A percentile compares a stretch with the other conserved stretches of the same genome.
phyloP scores from a whole-genome alignment of 495 filamentous ascomycete genomes.

The Tuber melanosporum region DNA sequence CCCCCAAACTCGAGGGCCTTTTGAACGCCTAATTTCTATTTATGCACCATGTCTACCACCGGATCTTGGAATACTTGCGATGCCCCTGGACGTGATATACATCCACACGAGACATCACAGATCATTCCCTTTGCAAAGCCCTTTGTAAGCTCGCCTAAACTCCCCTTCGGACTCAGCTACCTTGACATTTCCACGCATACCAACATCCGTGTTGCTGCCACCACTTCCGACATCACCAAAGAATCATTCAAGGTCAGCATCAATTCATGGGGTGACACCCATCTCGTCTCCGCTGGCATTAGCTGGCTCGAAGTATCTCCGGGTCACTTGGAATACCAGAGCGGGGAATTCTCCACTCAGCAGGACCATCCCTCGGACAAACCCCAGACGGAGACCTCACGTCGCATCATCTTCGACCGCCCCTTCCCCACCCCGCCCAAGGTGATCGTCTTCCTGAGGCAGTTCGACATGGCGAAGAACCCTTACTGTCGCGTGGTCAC shows the following conservation, averaged over 20 bases:
- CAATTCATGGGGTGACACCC: neutral
- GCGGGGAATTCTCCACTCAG: neutral
- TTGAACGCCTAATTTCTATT: neutral
- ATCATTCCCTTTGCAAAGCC: neutral
- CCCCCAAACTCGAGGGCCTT: too few species aligned
- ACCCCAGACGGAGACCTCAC: neutral
- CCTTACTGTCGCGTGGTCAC: too few species aligned
- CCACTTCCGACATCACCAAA: neutral
- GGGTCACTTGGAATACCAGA: neutral
- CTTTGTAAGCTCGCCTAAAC: neutral
- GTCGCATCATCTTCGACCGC: neutral
- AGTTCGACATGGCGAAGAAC: neutral
- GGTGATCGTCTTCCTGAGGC: slow-evolving; percentile 4
- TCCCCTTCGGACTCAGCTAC: slow-evolving; percentile 12
- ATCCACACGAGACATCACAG: neutral
- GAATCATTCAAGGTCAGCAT: neutral
- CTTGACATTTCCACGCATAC: neutral
- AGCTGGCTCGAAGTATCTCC: slow-evolving; percentile 4
- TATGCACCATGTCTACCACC: neutral
- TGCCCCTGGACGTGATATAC: neutral
- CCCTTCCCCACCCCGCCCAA: neutral
- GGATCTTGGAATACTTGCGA: neutral
- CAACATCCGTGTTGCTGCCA: neutral
- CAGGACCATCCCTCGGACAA: neutral
- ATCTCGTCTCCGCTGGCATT: too few species aligned